phyloP scores from a whole-genome alignment of 73 alveolate genomes.

The Tetrahymena elliotti region DNA sequence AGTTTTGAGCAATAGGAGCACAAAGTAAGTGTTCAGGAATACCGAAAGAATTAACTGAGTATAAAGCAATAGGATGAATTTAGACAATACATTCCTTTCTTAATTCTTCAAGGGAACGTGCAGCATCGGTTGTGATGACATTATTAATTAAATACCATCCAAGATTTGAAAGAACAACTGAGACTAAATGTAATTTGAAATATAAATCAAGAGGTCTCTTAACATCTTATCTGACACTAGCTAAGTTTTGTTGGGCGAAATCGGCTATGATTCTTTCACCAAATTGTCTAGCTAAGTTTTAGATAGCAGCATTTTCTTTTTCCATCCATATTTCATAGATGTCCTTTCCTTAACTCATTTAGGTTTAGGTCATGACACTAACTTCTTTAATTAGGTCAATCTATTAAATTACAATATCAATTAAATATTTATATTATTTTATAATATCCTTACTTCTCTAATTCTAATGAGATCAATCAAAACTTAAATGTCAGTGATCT shows the following conservation, averaged over 20 bases:
- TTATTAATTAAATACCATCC: constrained; percentile 17
- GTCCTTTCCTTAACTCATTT: constrained; percentile 19
- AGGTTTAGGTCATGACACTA: not conserved
- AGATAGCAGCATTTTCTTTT: constrained; percentile 34
- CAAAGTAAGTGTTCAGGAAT: constrained; percentile 28
- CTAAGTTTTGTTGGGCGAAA: constrained; percentile 5
- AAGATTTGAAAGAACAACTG: constrained; percentile 2
- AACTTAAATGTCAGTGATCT: constrained; percentile 13
- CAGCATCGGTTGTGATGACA: constrained; percentile 17
- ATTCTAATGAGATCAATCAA: constrained; percentile 27
- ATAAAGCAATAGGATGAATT: not conserved
- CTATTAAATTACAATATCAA: not conserved
- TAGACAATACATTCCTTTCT: not conserved
- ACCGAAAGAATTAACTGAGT: constrained; percentile 30
- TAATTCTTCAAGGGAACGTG: not conserved
- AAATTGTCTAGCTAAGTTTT: constrained; percentile 26
- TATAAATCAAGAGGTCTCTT: not conserved
- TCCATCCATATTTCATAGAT: constrained; percentile 43
- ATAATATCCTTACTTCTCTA: constrained; percentile 25
- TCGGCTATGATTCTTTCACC: constrained; percentile 43
- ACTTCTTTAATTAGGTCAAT: not conserved
- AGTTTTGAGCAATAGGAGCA: constrained; percentile 47
- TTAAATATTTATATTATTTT: not conserved
- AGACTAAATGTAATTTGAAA: constrained; percentile 20
- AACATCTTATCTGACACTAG: not conserved